A percentile compares a stretch with the other conserved stretches of the same genome.
Evolutionary conservation across 208 protist genomes (phyloP).

Genomic region (Angomonas deanei): DNA sequence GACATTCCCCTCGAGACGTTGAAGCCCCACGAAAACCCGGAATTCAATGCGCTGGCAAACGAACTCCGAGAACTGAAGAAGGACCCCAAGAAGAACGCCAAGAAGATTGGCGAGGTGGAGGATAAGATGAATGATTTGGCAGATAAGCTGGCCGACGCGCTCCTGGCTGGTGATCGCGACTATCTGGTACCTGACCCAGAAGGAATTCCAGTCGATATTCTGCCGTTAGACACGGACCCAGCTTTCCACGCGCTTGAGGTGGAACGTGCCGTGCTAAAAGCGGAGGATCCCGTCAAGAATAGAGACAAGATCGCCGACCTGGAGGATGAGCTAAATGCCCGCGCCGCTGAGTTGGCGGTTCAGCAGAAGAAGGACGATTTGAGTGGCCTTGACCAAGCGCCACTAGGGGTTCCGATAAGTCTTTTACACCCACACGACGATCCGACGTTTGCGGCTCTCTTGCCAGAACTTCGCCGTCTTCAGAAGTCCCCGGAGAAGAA

Average conservation of each 20-base stretch:
- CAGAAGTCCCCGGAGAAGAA: slow-evolving; percentile 11
- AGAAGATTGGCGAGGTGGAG: slow-evolving; percentile 52
- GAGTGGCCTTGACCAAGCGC: slow-evolving; percentile 27
- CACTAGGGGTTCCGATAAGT: slow-evolving; percentile 40
- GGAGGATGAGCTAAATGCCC: slow-evolving; percentile 64
- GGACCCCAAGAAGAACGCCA: slow-evolving; percentile 39
- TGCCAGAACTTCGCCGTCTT: slow-evolving; percentile 17
- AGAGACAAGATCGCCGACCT: slow-evolving; percentile 39
- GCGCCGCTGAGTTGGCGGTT: slow-evolving; percentile 49
- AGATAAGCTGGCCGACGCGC: slow-evolving; percentile 31
- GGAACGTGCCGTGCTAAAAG: slow-evolving; percentile 56
- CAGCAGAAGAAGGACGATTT: slow-evolving; percentile 54
- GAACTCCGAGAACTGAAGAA: slow-evolving; percentile 10
- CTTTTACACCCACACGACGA: slow-evolving; percentile 60
- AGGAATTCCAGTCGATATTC: slow-evolving; percentile 26
- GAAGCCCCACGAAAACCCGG: slow-evolving; percentile 12
- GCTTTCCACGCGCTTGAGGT: slow-evolving; percentile 63
- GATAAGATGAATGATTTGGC: slow-evolving; percentile 56
- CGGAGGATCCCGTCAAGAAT: slow-evolving; percentile 47
- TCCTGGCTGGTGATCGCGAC: slow-evolving; percentile 20
- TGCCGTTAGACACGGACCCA: slow-evolving; percentile 57
- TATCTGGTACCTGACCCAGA: slow-evolving; percentile 29
- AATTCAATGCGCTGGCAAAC: slow-evolving; percentile 16
- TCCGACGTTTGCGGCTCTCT: slow-evolving; percentile 26
- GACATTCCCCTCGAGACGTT: slow-evolving; percentile 20